A percentile compares a stretch with the other conserved stretches of the same genome.
Evolutionary conservation across 495 filamentous ascomycete species (phyloP).

Genomic region (Talaromyces liani): DNA sequence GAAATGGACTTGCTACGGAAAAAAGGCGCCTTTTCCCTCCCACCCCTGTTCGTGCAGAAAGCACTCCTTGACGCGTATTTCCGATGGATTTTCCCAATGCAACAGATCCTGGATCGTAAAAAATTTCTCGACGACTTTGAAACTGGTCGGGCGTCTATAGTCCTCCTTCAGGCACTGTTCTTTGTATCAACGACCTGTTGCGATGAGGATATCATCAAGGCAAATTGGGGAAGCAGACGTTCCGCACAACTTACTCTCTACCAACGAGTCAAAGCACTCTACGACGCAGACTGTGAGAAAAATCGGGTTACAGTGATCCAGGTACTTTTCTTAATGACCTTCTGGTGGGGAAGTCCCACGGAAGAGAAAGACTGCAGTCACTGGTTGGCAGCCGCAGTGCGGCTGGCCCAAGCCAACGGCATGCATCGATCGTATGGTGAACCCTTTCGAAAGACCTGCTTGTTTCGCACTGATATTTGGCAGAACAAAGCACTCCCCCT

Average conservation of each 20-base stretch:
- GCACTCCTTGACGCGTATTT: conserved; percentile 32
- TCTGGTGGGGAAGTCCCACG: conserved; percentile 30
- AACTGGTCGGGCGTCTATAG: conserved; percentile 25
- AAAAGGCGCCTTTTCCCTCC: conserved; percentile 31
- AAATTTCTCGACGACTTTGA: conserved; percentile 18
- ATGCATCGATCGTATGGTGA: conserved; percentile 22
- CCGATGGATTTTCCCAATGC: conserved; percentile 37
- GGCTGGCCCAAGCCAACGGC: conserved; percentile 34
- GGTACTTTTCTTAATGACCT: conserved; percentile 34
- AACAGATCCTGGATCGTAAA: conserved; percentile 29
- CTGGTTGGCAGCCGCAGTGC: conserved; percentile 33
- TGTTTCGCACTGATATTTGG: not conserved
- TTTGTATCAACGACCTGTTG: conserved; percentile 36
- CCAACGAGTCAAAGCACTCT: conserved; percentile 33
- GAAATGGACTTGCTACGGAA: conserved; percentile 15
- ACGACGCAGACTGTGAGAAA: conserved; percentile 33
- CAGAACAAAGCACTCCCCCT: conserved; percentile 29
- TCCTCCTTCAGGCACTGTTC: conserved; percentile 33
- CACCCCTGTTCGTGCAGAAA: conserved; percentile 22
- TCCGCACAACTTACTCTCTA: conserved; percentile 31
- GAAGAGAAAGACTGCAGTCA: conserved; percentile 34
- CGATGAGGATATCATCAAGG: conserved; percentile 17
- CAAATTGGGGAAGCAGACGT: conserved; percentile 17
- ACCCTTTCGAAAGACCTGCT: not conserved
- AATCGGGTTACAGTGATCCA: conserved; percentile 29